A percentile compares a stretch with the other conserved stretches of the same genome.
These are phyloP conservation scores for Pholiota conissans DNA, from an alignment of 768 basidiomycete genomes.

Conservation along the genomic window DNA sequence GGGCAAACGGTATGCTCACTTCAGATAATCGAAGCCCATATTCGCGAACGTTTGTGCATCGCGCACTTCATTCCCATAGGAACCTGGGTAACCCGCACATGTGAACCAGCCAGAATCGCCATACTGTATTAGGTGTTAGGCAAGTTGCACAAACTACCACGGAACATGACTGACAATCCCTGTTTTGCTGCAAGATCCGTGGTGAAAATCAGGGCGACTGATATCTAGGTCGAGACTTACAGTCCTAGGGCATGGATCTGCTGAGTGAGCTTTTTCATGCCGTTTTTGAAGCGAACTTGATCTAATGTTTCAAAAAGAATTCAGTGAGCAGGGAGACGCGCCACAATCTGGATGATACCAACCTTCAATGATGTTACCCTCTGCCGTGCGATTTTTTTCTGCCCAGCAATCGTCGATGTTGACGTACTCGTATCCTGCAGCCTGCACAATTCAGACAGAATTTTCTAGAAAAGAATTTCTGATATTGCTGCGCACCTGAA, in stretches of 20 bases:
- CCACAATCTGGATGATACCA: background rate
- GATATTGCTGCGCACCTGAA: conserved; percentile 34
- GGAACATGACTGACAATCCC: conserved; percentile 35
- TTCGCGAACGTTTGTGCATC: conserved; percentile 57
- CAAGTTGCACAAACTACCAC: background rate
- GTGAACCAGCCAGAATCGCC: conserved; percentile 69
- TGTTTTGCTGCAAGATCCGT: conserved; percentile 30
- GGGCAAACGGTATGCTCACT: conserved; percentile 34
- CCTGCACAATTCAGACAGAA: conserved; percentile 31
- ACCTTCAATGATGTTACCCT: conserved; percentile 58
- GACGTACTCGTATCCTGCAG: conserved; percentile 56
- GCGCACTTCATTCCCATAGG: conserved; percentile 57
- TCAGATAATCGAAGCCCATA: conserved; percentile 71
- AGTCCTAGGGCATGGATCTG: conserved; percentile 59
- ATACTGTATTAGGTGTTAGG: conserved; percentile 35
- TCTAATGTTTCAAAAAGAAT: conserved; percentile 33
- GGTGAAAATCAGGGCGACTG: background rate
- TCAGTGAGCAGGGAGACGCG: background rate
- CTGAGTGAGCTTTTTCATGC: conserved; percentile 56
- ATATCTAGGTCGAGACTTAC: conserved; percentile 30
- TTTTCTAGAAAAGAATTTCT: background rate
- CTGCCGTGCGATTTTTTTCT: conserved; percentile 48
- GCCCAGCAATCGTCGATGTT: conserved; percentile 71
- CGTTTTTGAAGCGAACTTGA: conserved; percentile 49
- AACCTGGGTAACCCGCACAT: conserved; percentile 67